Conservation (phyloP, 2,329 filamentous ascomycete genomes). For the Pyrenochaeta sp. region DNA sequence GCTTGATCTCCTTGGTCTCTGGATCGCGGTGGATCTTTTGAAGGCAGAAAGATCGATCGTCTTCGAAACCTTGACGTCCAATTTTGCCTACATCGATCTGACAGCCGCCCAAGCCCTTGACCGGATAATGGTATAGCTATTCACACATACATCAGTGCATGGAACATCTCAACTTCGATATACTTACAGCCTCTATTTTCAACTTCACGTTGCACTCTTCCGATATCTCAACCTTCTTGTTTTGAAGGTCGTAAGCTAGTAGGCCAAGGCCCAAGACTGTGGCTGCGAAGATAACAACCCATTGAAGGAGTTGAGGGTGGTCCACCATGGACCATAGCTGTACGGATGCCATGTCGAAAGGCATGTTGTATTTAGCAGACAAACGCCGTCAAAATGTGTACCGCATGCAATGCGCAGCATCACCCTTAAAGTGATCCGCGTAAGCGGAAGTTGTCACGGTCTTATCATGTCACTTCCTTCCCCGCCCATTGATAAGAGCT, state of each 20-base stretch:
- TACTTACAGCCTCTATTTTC: constrained; percentile 16
- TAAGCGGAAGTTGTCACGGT: neutral
- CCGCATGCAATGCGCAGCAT: neutral
- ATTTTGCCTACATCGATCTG: constrained; percentile 12
- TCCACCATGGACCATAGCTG: neutral
- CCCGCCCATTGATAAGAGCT: neutral
- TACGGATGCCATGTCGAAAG: neutral
- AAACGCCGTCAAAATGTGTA: neutral
- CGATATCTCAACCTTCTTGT: constrained; percentile 4
- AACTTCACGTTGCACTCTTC: constrained; percentile 12
- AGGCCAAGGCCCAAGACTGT: constrained; percentile 7
- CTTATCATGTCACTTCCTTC: neutral
- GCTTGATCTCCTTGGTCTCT: constrained; percentile 11
- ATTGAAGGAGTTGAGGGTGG: constrained; percentile 7
- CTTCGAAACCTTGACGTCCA: constrained; percentile 16
- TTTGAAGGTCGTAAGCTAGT: constrained; percentile 6
- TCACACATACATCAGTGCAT: neutral
- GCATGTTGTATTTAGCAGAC: neutral
- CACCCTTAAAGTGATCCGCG: neutral
- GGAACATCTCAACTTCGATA: neutral
- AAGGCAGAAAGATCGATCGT: constrained; percentile 23
- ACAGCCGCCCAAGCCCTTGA: constrained; percentile 19
- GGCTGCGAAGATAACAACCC: constrained; percentile 10
- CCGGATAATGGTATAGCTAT: constrained; percentile 18
- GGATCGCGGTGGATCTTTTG: constrained; percentile 22